Conservation (phyloP, 306 rosid genomes). For the Medicago arabica region DNA sequence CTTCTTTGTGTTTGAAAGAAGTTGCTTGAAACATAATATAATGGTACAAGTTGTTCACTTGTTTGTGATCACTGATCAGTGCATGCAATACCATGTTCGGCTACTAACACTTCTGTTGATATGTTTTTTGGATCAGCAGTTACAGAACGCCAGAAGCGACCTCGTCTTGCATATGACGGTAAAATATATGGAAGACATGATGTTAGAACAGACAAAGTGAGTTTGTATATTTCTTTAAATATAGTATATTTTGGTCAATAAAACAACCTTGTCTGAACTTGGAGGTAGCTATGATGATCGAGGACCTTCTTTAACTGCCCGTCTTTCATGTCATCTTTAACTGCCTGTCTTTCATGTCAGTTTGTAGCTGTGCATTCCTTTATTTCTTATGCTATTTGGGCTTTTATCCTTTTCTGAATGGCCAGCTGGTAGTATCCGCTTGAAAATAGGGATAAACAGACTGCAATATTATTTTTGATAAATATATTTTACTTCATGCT, state of each 20-base stretch:
- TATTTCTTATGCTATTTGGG: slow-evolving; percentile 17
- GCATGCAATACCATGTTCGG: slow-evolving; percentile 28
- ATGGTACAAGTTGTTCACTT: slow-evolving; percentile 23
- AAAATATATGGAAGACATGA: slow-evolving; percentile 70
- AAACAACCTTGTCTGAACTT: slow-evolving; percentile 26
- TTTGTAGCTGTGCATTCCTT: background rate
- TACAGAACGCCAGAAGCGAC: slow-evolving; percentile 74
- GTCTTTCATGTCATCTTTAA: background rate
- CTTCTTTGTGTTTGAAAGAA: slow-evolving; percentile 3
- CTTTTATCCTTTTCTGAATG: slow-evolving; percentile 28
- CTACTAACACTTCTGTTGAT: slow-evolving; percentile 43
- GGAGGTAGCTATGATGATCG: slow-evolving; percentile 27
- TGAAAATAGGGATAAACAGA: background rate
- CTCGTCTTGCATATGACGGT: slow-evolving; percentile 59
- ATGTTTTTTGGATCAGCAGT: slow-evolving; percentile 50
- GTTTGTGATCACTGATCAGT: slow-evolving; percentile 31
- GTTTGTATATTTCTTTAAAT: slow-evolving; percentile 48
- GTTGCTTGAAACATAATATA: slow-evolving; percentile 28
- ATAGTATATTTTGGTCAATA: slow-evolving; percentile 32
- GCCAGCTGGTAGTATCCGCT: slow-evolving; percentile 17
- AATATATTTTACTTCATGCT: slow-evolving; percentile 5
- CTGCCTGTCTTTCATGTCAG: slow-evolving; percentile 9
- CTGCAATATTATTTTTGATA: background rate
- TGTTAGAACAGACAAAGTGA: slow-evolving; percentile 70
- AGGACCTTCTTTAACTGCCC: slow-evolving; percentile 9